phyloP scores from a whole-genome alignment of 805 yeast genomes.

The Lachancea sp. region DNA sequence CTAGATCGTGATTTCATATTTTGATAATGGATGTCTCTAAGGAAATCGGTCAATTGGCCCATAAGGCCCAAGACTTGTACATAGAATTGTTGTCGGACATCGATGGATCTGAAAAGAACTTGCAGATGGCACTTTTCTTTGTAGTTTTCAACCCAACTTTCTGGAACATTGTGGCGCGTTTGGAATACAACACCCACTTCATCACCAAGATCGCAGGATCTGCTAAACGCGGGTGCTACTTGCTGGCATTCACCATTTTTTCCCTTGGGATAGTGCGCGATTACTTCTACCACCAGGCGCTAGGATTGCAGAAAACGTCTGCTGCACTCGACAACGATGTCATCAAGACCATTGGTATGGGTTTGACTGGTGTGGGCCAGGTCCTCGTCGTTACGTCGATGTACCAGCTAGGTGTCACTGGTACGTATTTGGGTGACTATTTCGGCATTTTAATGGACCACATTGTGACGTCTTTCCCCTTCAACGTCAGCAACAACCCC shows the following conservation, averaged over 20 bases:
- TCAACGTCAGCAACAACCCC: constrained; percentile 85
- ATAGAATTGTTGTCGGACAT: constrained; percentile 11
- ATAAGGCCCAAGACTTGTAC: constrained; percentile 10
- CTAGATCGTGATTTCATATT: no score
- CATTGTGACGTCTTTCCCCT: constrained; percentile 89
- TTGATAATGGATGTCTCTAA: constrained; percentile 2
- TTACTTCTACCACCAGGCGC: constrained; percentile 61
- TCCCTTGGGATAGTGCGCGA: constrained; percentile 81
- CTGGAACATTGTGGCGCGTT: constrained; percentile 90
- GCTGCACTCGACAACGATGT: constrained; percentile 40
- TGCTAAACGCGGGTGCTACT: constrained; percentile 71
- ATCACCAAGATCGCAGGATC: constrained; percentile 71
- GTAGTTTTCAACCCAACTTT: constrained; percentile 90
- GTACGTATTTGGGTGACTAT: constrained; percentile 95
- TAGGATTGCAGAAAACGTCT: constrained; percentile 63
- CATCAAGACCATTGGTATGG: constrained; percentile 47
- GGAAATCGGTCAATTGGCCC: neutral
- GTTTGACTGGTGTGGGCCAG: constrained; percentile 62
- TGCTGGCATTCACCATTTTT: constrained; percentile 78
- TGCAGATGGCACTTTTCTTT: constrained; percentile 47
- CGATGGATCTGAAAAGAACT: constrained; percentile 18
- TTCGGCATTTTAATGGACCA: constrained; percentile 91
- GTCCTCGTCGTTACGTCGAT: constrained; percentile 75
- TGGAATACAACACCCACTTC: constrained; percentile 71
- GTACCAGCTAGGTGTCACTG: constrained; percentile 91